A percentile compares a stretch with the other conserved stretches of the same genome.
These are phyloP conservation scores for Seiridium unicorne DNA, from an alignment of 2,329 filamentous ascomycete genomes.

Conservation along the genomic window DNA sequence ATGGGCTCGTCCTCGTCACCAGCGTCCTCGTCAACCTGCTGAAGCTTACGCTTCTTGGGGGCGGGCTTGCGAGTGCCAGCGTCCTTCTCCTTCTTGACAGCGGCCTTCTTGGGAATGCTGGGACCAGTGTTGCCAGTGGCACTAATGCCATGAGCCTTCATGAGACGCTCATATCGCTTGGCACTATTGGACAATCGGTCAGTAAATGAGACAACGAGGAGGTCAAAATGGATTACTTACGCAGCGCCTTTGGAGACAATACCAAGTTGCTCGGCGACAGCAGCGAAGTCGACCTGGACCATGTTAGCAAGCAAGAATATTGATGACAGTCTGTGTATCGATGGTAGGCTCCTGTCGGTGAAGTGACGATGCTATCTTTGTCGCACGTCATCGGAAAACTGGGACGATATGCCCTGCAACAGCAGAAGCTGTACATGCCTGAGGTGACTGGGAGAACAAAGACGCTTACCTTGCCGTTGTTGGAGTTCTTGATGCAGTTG, in stretches of 20 bases:
- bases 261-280: constrained; percentile 61
- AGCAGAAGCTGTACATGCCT: not conserved
- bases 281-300: constrained; percentile 60
- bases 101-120: constrained; percentile 10
- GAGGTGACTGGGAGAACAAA: not conserved
- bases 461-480: constrained; percentile 54
- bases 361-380: too few relatives aligned
- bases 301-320: constrained; percentile 5
- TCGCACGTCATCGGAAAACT: not conserved
- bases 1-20: constrained; percentile 30
- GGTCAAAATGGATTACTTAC: constrained; percentile 46
- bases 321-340: too few relatives aligned
- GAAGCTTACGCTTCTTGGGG: constrained; percentile 30
- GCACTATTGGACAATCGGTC: constrained; percentile 41
- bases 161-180: constrained; percentile 66
- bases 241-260: constrained; percentile 67
- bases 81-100: constrained; percentile 16
- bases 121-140: constrained; percentile 22
- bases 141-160: constrained; percentile 55
- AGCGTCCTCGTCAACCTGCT: constrained; percentile 33
- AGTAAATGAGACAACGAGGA: not conserved
- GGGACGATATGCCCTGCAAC: not conserved
- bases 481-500: constrained; percentile 61
- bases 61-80: constrained; percentile 10
- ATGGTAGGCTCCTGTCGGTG: too few relatives aligned